Evolutionary conservation across 1,284 basidiomycete species (phyloP), one percentile per base, ranked within the genome.

Genomic region (Apiotrichum sp.): DNA sequence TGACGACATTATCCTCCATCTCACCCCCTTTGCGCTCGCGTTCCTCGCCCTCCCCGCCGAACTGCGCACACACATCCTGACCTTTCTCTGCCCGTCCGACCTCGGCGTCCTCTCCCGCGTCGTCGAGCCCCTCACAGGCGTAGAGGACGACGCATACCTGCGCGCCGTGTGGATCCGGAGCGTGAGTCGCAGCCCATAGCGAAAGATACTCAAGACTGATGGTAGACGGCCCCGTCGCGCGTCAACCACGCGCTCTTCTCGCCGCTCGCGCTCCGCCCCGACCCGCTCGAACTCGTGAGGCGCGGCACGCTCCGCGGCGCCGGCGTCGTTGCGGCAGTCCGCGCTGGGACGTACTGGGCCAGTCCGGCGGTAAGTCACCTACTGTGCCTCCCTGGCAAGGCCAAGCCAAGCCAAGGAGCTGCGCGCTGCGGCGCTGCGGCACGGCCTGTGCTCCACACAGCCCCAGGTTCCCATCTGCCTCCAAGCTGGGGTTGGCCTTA

Each of bases 41-140:
- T 59, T 64, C 54, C 50, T 65, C 45, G 47, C 60, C 1, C 57
- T 65, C 31, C 60, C 60, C 3, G 47, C 55, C 14, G 65, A 66
- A n/a, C 59, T 64, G 14, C 62, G 55, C 29, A 62, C 58, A 1
- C 55, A 50, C 16, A 67, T 66, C 50, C 60, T 65, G 31, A 55
- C 59, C 38, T 62, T 59, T 55, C 61, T 67, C 33, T 54, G 64
- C 11, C 57, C 64, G 3, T 57, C 64, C 53, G 58, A 70, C 57
- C 62, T 65, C 22, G 55, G 61, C 43, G 47, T 58, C 43, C 57
- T 66, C 33, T 62, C 65, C 5, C 55, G 61, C 16, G 53, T 54
- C 36, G 62, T 64, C 33, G 46, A 46, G 34, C 57, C 50, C 6
- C 56, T 66, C 11, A 46, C 38, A 10, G 65, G 65, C 13, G 34